Conservation (phyloP, 495 filamentous ascomycete species). For the Elasticomyces elasticus region DNA sequence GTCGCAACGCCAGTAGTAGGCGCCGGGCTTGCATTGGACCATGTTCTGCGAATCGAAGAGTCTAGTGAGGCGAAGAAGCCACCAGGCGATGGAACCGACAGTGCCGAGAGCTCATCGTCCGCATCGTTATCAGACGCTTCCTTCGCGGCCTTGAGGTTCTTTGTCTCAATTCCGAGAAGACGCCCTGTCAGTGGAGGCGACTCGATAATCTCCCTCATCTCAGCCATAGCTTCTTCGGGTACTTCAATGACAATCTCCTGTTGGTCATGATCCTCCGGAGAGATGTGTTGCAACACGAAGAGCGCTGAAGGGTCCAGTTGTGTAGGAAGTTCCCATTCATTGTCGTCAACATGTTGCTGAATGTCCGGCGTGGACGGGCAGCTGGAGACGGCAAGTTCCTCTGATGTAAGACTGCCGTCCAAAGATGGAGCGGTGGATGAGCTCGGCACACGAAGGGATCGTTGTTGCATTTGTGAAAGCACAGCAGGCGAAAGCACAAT, state of each 20-base stretch:
- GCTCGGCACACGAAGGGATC: conserved; percentile 48
- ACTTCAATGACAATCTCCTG: conserved; percentile 39
- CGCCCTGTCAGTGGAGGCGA: conserved; percentile 24
- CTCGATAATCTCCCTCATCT: conserved; percentile 28
- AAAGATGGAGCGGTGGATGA: conserved; percentile 77
- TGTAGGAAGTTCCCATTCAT: conserved; percentile 50
- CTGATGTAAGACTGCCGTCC: conserved; percentile 76
- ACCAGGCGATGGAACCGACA: conserved; percentile 69
- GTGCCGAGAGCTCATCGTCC: conserved; percentile 49
- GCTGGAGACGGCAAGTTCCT: conserved; percentile 68
- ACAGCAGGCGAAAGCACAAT: conserved; percentile 68
- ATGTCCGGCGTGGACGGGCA: conserved; percentile 72
- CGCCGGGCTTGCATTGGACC: conserved; percentile 44
- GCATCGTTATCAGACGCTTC: conserved; percentile 24
- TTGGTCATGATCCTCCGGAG: conserved; percentile 40
- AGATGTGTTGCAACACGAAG: conserved; percentile 66
- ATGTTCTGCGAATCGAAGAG: conserved; percentile 58
- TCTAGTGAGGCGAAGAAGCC: conserved; percentile 83
- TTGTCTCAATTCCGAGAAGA: conserved; percentile 18
- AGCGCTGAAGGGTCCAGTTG: conserved; percentile 69
- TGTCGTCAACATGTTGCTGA: conserved; percentile 44
- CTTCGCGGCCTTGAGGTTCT: conserved; percentile 17
- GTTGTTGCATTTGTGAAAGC: conserved; percentile 53
- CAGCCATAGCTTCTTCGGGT: conserved; percentile 29
- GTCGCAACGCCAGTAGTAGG: conserved; percentile 30